Percentiles rank a stretch among this genome's conserved stretches.
Evolutionary conservation across 1,284 basidiomycete genomes (phyloP).

Genomic region (Acaromyces ingoldii): DNA sequence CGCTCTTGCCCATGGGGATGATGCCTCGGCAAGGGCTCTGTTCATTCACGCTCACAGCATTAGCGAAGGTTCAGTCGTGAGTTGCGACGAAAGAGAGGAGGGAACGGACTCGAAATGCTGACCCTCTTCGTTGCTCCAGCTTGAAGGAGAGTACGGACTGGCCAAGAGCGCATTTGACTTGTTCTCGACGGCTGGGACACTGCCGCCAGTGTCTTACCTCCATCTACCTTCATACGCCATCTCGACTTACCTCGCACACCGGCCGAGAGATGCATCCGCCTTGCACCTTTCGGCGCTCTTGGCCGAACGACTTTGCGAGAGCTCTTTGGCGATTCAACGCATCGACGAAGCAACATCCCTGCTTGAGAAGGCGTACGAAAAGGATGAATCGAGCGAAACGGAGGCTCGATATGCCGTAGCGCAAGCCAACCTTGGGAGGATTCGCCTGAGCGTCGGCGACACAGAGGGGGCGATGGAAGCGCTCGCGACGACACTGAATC

Average conservation of each 20-base stretch:
- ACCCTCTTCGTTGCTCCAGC: slow-evolving; percentile 55
- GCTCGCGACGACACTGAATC: slow-evolving; percentile 61
- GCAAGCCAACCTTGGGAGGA: slow-evolving; percentile 73
- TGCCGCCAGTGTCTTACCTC: slow-evolving; percentile 27
- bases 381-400: slow-evolving; percentile 68
- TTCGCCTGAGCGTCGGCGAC: slow-evolving; percentile 63
- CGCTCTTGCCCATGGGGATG: slow-evolving; percentile 65
- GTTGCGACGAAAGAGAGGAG: slow-evolving; percentile 37
- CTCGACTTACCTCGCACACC: slow-evolving; percentile 67
- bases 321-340: slow-evolving; percentile 61
- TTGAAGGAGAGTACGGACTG: slow-evolving; percentile 77
- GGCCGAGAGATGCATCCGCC: slow-evolving; percentile 67
- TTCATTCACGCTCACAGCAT: slow-evolving; percentile 78
- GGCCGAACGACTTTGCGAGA: slow-evolving; percentile 74
- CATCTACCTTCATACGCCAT: slow-evolving; percentile 67
- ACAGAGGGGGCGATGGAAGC: slow-evolving; percentile 64
- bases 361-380: slow-evolving; percentile 82
- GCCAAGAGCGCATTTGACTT: slow-evolving; percentile 63
- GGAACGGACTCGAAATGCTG: background rate
- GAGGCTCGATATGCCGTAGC: slow-evolving; percentile 78
- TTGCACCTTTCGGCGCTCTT: slow-evolving; percentile 80
- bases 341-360: slow-evolving; percentile 66
- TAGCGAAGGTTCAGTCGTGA: slow-evolving; percentile 63
- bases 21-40: slow-evolving; percentile 64
- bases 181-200: slow-evolving; percentile 46